These are phyloP conservation scores for Pistacia vera DNA, from an alignment of 345 rosid genomes.

Conservation along the genomic window DNA sequence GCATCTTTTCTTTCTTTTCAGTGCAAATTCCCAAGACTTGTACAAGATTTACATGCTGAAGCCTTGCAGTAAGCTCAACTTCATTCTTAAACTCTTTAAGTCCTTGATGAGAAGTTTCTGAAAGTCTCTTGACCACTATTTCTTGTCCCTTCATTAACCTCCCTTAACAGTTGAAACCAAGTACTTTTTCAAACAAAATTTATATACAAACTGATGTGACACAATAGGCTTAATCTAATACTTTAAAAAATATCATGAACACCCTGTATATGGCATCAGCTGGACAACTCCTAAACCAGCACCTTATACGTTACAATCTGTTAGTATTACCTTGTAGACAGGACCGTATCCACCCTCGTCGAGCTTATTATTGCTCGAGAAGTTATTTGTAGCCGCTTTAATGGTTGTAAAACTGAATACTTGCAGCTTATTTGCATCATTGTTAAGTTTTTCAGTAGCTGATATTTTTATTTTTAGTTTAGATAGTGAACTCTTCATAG, in stretches of 20 bases:
- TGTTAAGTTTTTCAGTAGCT: background rate
- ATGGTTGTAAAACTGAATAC: constrained; percentile 1
- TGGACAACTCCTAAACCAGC: no score
- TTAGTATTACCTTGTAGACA: constrained; percentile 21
- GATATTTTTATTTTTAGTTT: no score
- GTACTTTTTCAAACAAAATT: no score
- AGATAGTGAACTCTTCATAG: background rate
- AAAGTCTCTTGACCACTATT: constrained; percentile 33
- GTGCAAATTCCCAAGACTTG: constrained; percentile 24
- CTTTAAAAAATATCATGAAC: no score
- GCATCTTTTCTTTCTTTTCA: constrained; percentile 26
- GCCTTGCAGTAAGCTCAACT: constrained; percentile 23
- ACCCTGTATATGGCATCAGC: no score
- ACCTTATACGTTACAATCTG: no score
- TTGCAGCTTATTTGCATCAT: background rate
- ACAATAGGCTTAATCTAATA: no score
- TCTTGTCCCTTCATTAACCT: constrained; percentile 20
- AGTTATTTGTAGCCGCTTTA: constrained; percentile 1
- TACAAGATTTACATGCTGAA: constrained; percentile 30
- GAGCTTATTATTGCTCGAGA: constrained; percentile 18
- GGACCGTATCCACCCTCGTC: constrained; percentile 29
- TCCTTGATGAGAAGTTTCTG: constrained; percentile 26
- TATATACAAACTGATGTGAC: no score
- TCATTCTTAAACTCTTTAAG: constrained; percentile 27
- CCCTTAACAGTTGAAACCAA: constrained; percentile 1